Evolutionary conservation across 495 filamentous ascomycete species (phyloP).

Genomic region (Tuber calosporum): DNA sequence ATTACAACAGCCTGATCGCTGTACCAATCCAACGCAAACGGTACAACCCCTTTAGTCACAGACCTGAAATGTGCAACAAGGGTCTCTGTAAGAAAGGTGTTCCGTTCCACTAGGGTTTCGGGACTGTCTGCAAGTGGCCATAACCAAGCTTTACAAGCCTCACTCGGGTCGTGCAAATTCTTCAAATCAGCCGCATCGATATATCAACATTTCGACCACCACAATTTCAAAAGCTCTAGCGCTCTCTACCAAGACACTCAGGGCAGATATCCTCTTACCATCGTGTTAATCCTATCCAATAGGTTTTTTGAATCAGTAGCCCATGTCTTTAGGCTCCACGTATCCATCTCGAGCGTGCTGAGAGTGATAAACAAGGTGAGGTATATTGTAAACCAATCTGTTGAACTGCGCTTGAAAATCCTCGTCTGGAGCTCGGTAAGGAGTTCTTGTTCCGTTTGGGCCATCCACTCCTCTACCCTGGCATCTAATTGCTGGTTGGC

Average conservation of each 20-base stretch:
- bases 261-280: slow-evolving; percentile 20
- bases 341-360: slow-evolving; percentile 36
- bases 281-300: slow-evolving; percentile 20
- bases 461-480: slow-evolving; percentile 33
- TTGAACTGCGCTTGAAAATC: slow-evolving; percentile 36
- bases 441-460: slow-evolving; percentile 33
- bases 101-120: slow-evolving; percentile 25
- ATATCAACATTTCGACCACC: background rate
- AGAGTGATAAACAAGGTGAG: slow-evolving; percentile 34
- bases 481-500: slow-evolving; percentile 39
- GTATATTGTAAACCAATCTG: slow-evolving; percentile 42
- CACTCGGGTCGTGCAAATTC: slow-evolving; percentile 22
- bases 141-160: slow-evolving; percentile 24
- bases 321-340: slow-evolving; percentile 38
- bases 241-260: background rate
- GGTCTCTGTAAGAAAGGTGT: slow-evolving; percentile 32
- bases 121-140: slow-evolving; percentile 36
- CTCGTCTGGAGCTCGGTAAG: slow-evolving; percentile 34
- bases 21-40: slow-evolving; percentile 39
- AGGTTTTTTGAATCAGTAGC: slow-evolving; percentile 17
- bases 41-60: slow-evolving; percentile 37
- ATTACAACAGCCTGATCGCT: slow-evolving; percentile 31
- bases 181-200: background rate
- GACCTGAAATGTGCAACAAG: slow-evolving; percentile 40
- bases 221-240: background rate